Evolutionary conservation across 2,329 filamentous ascomycete species (phyloP), one percentile per base, ranked within the genome.

Genomic region (Hypomyces rosellus): DNA sequence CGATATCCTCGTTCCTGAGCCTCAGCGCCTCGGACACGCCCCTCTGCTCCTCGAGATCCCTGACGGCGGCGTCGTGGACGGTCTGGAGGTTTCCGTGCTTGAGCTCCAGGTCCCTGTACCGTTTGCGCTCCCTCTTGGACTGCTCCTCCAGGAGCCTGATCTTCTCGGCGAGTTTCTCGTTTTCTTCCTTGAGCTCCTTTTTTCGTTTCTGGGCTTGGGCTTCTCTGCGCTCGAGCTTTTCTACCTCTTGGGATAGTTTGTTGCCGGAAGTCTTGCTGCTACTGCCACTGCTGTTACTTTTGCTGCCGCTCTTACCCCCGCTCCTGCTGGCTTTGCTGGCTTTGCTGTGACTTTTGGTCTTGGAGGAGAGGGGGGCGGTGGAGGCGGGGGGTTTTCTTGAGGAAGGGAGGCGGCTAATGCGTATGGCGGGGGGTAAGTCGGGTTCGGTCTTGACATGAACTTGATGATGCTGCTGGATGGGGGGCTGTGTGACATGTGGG

Each of bases 201-300:
- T 22, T 36, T 2, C 34, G 45, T 11, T 13, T 20, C 16, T 46
- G 42, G 1, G 38, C 38, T 5, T 45, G 16, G 12, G 38, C 36
- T 7, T 46, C 43, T 34, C 20, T 46, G 14, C 39, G 37, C 2
- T 52, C 51, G 13, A 52, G 51, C 2, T 38, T 33, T 5, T 22
- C 18, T 12, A 52, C 51, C 9, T 39, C 22, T 0, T 15, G 30
- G 15, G 51, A 45, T 3, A 53, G 16, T 20, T 20, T 20, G 1
- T 39, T 30, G 3, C 20, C 9, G 11, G 25, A 39, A 16, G 37
- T n/a, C 15, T 5, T 38, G 22, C 18, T 34, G 18, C n/a, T 5
- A 13, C 36, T 34, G n/a, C 15, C 2, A 12, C 12, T 34, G 5
- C 15, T 5, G 38, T n/a, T 34, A 15, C 16, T 38, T 5, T 16